Base-by-base conservation (phyloP, 768 basidiomycete genomes). In the Tylopilus balloui region DNA sequence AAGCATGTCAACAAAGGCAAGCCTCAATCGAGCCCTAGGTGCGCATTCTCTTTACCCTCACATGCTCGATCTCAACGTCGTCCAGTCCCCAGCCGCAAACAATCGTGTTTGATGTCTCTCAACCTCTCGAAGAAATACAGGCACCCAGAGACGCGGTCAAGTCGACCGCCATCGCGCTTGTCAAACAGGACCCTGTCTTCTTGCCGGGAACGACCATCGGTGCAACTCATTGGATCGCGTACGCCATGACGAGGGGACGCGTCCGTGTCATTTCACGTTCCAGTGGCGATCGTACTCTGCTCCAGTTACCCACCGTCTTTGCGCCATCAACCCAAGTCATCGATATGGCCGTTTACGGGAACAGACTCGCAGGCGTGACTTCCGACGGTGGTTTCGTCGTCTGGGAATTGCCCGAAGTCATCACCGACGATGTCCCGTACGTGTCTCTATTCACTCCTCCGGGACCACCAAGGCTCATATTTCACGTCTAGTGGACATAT, bases 211-310 rank as follows among this genome's bases (percentile, higher is more conserved):
- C 86, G 12, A 92, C 90, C 27, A 92, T 92, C 47, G 90, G 90
- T 10, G 90, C 90, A 13, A 91, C 90, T 5, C 86, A 89, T 61
- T 92, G 90, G 88, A 90, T 92, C 50, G 90, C 90, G 14, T 92
- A 92, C 60, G 90, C 89, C 21, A 92, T 92, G 90, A 91, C 86
- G 5, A 81, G 85, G 71, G 88, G 86, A 81, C 88, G 90, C 51
- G 86, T 92, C 43, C 86, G 90, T 37, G 86, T 92, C 44, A 92
- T 92, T 51, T 92, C 89, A 19, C 79, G 90, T 45, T 88, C 88
- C 20, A 91, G 88, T 56, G 90, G 90, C 31, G 88, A 91, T 66
- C 83, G 90, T 45, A 91, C 90, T 7, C 71, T 92, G 2, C 76
- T 92, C n/a, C 86, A 90, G 60, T 73, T 92, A 38, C 84, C 81